Percentiles rank a stretch among this genome's conserved stretches.
Conservation (phyloP, 306 rosid genomes). For the Pyrus pyrifolia region DNA sequence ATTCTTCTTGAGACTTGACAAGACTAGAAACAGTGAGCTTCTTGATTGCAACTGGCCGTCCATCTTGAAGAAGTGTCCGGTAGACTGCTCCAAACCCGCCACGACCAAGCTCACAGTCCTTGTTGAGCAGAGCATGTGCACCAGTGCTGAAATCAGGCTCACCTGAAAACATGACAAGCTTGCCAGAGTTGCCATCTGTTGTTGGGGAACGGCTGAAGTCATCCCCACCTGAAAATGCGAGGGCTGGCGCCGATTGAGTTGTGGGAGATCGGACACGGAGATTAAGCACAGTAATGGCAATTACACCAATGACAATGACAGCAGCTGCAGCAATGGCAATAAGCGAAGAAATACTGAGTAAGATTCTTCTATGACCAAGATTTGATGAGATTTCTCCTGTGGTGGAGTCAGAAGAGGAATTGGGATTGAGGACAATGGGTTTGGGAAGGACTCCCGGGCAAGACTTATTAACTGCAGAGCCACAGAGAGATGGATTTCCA, state of each 20-base stretch:
- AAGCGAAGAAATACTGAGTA: slow-evolving; percentile 96
- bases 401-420: slow-evolving; percentile 58
- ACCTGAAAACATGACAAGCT: slow-evolving; percentile 98
- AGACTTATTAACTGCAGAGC: slow-evolving; percentile 71
- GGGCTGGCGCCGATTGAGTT: slow-evolving; percentile 46
- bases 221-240: slow-evolving; percentile 77
- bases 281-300: slow-evolving; percentile 87
- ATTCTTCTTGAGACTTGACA: slow-evolving; percentile 92
- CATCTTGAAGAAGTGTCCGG: slow-evolving; percentile 78
- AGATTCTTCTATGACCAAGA: slow-evolving; percentile 64
- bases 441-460: slow-evolving; percentile 88
- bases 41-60: slow-evolving; percentile 92
- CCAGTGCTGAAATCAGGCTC: slow-evolving; percentile 94
- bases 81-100: slow-evolving; percentile 98
- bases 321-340: slow-evolving; percentile 99
- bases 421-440: slow-evolving; percentile 94
- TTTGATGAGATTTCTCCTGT: slow-evolving; percentile 43
- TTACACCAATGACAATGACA: slow-evolving; percentile 84
- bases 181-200: slow-evolving; percentile 92
- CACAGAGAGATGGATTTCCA: slow-evolving; percentile 88
- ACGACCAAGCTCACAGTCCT: slow-evolving; percentile 98
- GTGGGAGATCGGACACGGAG: slow-evolving; percentile 66
- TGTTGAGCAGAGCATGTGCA: slow-evolving; percentile 92
- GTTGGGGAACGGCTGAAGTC: slow-evolving; percentile 87
- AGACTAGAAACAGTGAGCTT: slow-evolving; percentile 98